Base-by-base conservation (phyloP, 768 basidiomycete species). In the Hypholoma fasciculare region DNA sequence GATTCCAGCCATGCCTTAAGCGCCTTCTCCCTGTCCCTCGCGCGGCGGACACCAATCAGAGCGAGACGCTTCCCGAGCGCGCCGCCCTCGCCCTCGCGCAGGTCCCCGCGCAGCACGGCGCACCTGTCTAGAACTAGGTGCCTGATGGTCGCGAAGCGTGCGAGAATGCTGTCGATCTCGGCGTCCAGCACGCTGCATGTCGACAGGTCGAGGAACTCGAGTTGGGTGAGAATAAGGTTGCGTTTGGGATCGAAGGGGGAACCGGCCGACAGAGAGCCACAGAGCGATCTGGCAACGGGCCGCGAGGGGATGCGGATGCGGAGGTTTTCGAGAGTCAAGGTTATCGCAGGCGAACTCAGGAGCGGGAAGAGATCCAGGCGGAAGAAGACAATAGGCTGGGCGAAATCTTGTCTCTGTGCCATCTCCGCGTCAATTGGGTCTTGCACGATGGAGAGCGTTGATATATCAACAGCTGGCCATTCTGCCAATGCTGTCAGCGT, bases 351-450 rank as follows among this genome's bases (percentile, higher is more conserved):
- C 7, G 79, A 78, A 48, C 71, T 75, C 4, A 80, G 58, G 51
- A 96, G 71, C 8, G 64, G 58, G 3, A 77, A 65, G 23, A 83
- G 58, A 37, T 87, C 82, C 55, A 96, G 76, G 42, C 80, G 81
- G 69, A 90, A 90, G 73, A 95, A 93, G 2, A 94, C 91, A 61
- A 97, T 80, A 1, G 95, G 95, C 65, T 96, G 95, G 1, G 94
- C 95, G 60, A 90, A 89, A 37, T 67, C 64, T n/a, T 64, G 49
- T 12, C 52, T 11, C 34, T 62, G 62, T 4, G 58, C 61, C 36
- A 77, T 67, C 27, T 74, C 70, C 1, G 76, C 66, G 39, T 81
- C 77, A 3, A 84, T 71, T 2, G 85, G 80, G 60, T 90, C 89
- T 71, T 91, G 89, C 11, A 89, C 75, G 48, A 91, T 81, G 3